Evolutionary conservation across 2,329 filamentous ascomycete genomes (phyloP).

Genomic region (Cercospora brassicicola): DNA sequence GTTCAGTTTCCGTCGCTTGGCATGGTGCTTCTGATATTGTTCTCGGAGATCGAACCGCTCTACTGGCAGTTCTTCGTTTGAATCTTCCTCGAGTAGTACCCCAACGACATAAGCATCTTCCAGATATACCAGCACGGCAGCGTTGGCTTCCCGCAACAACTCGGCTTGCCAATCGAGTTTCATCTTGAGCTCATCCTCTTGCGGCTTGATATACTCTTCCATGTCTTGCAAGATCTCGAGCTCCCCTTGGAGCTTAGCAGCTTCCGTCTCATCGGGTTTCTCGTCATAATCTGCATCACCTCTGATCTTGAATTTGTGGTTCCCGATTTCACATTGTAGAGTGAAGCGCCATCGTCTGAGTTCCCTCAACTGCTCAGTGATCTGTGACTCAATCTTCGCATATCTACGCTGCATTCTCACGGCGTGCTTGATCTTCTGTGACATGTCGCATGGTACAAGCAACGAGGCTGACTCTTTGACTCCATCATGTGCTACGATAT

Average conservation of each 20-base stretch:
- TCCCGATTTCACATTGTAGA: too few relatives aligned
- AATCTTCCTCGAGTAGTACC: neutral
- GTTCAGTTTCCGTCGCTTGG: neutral
- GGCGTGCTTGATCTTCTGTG: neutral
- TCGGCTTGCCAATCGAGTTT: neutral
- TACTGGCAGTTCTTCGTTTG: constrained; percentile 5
- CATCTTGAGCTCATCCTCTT: neutral
- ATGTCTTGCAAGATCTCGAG: constrained; percentile 8
- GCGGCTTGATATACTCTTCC: neutral
- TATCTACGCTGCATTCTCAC: too few relatives aligned
- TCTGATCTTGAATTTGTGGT: constrained; percentile 3
- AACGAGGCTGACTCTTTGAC: constrained; percentile 3
- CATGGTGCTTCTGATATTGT: constrained; percentile 13
- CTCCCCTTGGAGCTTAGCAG: neutral
- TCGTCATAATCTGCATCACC: neutral
- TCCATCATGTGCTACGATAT: constrained; percentile 4
- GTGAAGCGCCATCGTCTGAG: too few relatives aligned
- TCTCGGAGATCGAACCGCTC: constrained; percentile 8
- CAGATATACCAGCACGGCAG: neutral
- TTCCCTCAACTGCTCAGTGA: too few relatives aligned
- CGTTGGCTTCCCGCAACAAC: too few relatives aligned
- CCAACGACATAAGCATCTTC: constrained; percentile 14
- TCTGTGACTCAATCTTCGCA: too few relatives aligned
- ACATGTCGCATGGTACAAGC: constrained; percentile 12
- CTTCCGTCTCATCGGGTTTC: neutral